Base-by-base conservation (phyloP, 2,329 filamentous ascomycete species). In the Alternaria arbusti region DNA sequence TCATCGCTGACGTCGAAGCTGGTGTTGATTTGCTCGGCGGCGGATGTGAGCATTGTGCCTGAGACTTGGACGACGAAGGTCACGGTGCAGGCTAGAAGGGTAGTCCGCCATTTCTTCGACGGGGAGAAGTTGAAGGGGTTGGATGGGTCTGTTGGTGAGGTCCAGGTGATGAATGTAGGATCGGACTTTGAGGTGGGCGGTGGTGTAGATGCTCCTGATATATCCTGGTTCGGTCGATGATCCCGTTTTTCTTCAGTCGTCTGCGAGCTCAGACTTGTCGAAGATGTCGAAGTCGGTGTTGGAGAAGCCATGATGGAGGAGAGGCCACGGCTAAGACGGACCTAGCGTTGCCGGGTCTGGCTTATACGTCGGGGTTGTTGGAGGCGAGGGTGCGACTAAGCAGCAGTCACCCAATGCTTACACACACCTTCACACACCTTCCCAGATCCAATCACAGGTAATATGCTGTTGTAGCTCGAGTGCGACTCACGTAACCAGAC, bases 21-120 rank as follows among this genome's bases (percentile, higher is more conserved):
- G 15, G 78, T 68, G 63, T 75, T 76, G 55, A 82, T 82, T 70
- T 75, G 72, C 25, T 72, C 67, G 10, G 74, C 74, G 1, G 74
- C 76, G 22, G 72, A 75, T 4, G 75, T 76, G 66, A 79, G 73
- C 61, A 73, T 74, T 11, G 76, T 79, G 0, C 75, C 76, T 17
- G 74, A 78, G 43, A 78, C 62, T 25, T 78, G 71, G 4, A 79
- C 72, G 6, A 71, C 60, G 44, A 78, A 76, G 6, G 76, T 77
- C 74, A 84, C 82, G 65, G 82, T 80, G 51, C 81, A 83, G 5
- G 81, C 74, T 5, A 82, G 78, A 9, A 83, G 60, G 1, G 81
- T 82, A 25, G 81, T 69, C 15, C 76, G 68, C 79, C 81, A 83
- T 76, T 83, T 83, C 51, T 82, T 82, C 2, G 65, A 63, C 1